These are phyloP conservation scores for Cyclocybe aegerita DNA, from an alignment of 768 basidiomycete species.

Conservation along the genomic window DNA sequence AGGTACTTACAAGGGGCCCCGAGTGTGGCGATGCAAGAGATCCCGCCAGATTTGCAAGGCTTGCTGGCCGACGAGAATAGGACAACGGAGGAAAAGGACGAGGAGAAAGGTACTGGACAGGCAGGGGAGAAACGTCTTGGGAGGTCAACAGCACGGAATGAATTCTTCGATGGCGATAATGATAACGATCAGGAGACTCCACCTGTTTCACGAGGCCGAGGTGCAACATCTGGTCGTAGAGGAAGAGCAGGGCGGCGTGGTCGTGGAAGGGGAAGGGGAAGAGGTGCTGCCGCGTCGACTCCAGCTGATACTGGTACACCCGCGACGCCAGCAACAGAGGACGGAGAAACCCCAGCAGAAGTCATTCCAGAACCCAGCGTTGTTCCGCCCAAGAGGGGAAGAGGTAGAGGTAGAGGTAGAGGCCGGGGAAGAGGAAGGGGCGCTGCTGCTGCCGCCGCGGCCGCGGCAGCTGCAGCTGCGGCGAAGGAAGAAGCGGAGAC, in stretches of 20 bases:
- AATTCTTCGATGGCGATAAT: conserved; percentile 72
- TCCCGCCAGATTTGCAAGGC: conserved; percentile 87
- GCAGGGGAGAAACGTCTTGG: conserved; percentile 60
- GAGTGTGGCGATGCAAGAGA: conserved; percentile 95
- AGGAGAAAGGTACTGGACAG: conserved; percentile 56
- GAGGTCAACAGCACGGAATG: conserved; percentile 55
- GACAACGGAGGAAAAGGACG: conserved; percentile 66
- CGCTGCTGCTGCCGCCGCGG: conserved; percentile 24
- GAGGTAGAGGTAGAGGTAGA: conserved; percentile 32
- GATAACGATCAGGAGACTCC: conserved; percentile 56
- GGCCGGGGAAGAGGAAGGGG: conserved; percentile 34
- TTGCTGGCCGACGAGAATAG: conserved; percentile 73
- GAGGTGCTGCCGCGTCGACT: conserved; percentile 19
- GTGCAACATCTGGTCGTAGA: conserved; percentile 19
- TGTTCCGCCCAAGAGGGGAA: conserved; percentile 26
- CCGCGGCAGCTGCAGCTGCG: conserved; percentile 18
- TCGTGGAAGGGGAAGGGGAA: conserved; percentile 23
- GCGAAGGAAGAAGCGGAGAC: conserved; percentile 18
- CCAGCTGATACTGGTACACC: conserved; percentile 13
- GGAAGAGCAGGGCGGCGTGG: conserved; percentile 25
- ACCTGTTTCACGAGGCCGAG: conserved; percentile 16
- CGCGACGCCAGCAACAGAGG: conserved; percentile 17
- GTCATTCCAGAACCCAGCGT: conserved; percentile 9
- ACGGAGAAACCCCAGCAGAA: conserved; percentile 7
- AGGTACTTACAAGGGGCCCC: conserved; percentile 94